Percentiles rank a stretch among this genome's conserved stretches.
Evolutionary conservation across 2,329 filamentous ascomycete genomes (phyloP).

Genomic region (Graphilbum sp.): DNA sequence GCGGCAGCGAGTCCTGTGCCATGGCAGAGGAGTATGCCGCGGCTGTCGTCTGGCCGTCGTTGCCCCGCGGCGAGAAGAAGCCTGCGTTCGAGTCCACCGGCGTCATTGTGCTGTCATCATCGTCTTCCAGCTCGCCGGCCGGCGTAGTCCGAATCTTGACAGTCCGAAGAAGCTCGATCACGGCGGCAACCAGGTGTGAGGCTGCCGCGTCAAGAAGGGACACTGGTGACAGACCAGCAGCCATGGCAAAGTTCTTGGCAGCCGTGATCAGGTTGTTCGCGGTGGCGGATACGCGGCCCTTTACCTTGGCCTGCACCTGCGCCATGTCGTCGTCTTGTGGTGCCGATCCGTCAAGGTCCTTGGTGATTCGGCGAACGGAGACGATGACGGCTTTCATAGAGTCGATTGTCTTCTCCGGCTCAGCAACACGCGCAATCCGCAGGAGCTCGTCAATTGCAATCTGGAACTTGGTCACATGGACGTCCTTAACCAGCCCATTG

Average conservation of each 20-base stretch:
- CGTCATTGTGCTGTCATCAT: slow-evolving; percentile 50
- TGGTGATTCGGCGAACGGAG: slow-evolving; percentile 68
- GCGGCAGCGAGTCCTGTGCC: slow-evolving; percentile 26
- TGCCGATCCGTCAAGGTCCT: slow-evolving; percentile 51
- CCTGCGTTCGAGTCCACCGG: slow-evolving; percentile 47
- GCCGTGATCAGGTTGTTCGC: slow-evolving; percentile 94
- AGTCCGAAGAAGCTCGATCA: slow-evolving; percentile 69
- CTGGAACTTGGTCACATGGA: slow-evolving; percentile 91
- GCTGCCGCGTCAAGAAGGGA: slow-evolving; percentile 86
- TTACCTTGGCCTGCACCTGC: slow-evolving; percentile 53
- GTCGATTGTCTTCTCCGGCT: slow-evolving; percentile 60
- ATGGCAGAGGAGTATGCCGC: slow-evolving; percentile 13
- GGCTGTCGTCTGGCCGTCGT: slow-evolving; percentile 16
- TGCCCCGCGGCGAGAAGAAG: slow-evolving; percentile 47
- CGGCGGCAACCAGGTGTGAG: slow-evolving; percentile 69
- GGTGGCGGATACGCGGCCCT: slow-evolving; percentile 71
- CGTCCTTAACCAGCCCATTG: slow-evolving; percentile 69
- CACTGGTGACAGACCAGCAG: slow-evolving; percentile 78
- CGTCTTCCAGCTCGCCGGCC: slow-evolving; percentile 58
- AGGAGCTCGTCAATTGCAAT: slow-evolving; percentile 85
- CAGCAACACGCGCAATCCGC: slow-evolving; percentile 55
- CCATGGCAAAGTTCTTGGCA: slow-evolving; percentile 74
- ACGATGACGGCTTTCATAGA: slow-evolving; percentile 77
- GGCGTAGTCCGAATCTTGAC: slow-evolving; percentile 74
- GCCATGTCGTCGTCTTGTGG: slow-evolving; percentile 34